Conservation (phyloP, 345 rosid species). For the Abelmoschus esculentus region DNA sequence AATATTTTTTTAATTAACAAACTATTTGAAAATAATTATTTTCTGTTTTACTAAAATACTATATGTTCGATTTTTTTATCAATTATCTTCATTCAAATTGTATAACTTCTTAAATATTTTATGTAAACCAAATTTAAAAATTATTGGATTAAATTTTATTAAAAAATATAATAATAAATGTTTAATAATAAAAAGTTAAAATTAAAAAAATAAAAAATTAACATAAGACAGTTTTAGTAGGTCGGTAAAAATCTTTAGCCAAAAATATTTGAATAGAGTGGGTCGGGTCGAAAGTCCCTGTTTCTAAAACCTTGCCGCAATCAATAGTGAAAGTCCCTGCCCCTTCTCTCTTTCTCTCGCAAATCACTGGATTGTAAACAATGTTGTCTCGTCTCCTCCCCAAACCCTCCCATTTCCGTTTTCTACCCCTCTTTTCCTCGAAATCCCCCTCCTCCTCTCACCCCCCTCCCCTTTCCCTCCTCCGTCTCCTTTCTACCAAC, state of each 20-base stretch:
- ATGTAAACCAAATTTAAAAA: too few species aligned
- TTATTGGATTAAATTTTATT: too few species aligned
- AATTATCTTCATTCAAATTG: too few species aligned
- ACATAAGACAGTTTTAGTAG: too few species aligned
- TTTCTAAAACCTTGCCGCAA: not conserved
- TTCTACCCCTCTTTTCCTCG: slow-evolving; percentile 29
- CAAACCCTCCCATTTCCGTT: slow-evolving; percentile 52
- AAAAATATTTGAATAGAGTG: not conserved
- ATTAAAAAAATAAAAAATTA: too few species aligned
- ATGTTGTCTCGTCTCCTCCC: slow-evolving; percentile 70
- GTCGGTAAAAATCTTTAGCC: too few species aligned
- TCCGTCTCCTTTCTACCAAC: slow-evolving; percentile 39
- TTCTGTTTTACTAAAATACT: too few species aligned
- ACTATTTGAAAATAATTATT: not conserved
- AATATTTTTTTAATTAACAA: too few species aligned
- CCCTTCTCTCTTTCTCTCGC: not conserved
- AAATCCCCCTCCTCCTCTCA: not conserved
- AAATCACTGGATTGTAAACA: not conserved
- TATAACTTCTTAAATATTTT: too few species aligned
- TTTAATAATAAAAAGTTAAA: too few species aligned
- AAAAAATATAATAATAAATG: too few species aligned
- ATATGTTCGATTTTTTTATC: too few species aligned
- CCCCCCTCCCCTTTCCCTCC: slow-evolving; percentile 24
- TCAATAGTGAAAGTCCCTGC: not conserved
- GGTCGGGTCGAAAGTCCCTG: not conserved